phyloP scores from a whole-genome alignment of 2,329 filamentous ascomycete species.

The Verticillium zaregamsianum region DNA sequence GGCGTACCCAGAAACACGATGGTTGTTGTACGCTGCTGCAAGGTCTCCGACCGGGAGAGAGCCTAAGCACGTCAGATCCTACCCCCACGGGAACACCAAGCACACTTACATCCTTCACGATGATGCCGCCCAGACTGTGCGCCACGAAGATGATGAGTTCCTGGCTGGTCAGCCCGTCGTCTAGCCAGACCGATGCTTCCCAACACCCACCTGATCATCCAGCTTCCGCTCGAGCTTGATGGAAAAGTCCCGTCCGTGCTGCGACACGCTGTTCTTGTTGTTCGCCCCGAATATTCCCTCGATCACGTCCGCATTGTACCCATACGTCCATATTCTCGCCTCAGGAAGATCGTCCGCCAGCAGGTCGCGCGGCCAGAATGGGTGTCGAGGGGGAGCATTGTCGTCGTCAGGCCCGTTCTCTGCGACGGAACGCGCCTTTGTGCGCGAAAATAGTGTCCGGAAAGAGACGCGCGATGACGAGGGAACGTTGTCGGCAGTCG shows the following conservation, averaged over 20 bases:
- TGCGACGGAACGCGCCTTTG: no score
- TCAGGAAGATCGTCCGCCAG: slow-evolving; percentile 30
- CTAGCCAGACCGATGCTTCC: no score
- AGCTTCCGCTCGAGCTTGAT: slow-evolving; percentile 23
- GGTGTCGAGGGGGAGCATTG: slow-evolving; percentile 5
- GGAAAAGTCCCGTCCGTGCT: slow-evolving; percentile 27
- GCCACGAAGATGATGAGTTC: slow-evolving; percentile 16
- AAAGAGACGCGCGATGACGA: not conserved
- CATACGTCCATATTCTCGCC: slow-evolving; percentile 34
- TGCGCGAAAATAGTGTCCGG: no score
- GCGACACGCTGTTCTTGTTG: slow-evolving; percentile 31
- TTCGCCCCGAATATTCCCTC: slow-evolving; percentile 27
- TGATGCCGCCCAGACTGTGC: slow-evolving; percentile 21
- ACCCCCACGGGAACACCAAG: not conserved
- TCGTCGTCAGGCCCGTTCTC: no score
- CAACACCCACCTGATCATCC: no score
- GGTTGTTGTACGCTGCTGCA: slow-evolving; percentile 21
- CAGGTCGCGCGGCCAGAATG: slow-evolving; percentile 31
- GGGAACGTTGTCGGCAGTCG: slow-evolving; percentile 2
- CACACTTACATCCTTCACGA: slow-evolving; percentile 16
- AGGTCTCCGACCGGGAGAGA: slow-evolving; percentile 22
- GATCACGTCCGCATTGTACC: slow-evolving; percentile 33
- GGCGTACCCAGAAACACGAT: slow-evolving; percentile 36
- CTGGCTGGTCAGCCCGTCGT: no score
- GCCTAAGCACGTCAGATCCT: slow-evolving; percentile 16